Percentiles rank a stretch among this genome's conserved stretches.
Evolutionary conservation across 169 alveolate species (phyloP).

Genomic region (Eimeria maxima): DNA sequence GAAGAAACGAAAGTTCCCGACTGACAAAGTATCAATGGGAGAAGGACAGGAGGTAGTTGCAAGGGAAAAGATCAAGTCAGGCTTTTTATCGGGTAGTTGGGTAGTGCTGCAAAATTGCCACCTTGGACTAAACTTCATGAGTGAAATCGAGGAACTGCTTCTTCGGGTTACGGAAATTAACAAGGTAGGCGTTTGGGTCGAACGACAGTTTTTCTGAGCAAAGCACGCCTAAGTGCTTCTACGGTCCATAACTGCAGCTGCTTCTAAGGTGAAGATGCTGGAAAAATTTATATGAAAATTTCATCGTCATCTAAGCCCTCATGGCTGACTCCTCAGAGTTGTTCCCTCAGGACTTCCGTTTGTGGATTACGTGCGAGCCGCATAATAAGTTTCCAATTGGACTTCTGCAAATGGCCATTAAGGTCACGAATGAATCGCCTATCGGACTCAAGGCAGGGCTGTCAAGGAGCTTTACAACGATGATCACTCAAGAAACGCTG

Average conservation of each 20-base stretch:
- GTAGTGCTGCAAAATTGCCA: constrained; percentile 97
- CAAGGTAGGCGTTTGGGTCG: constrained; percentile 88
- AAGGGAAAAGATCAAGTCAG: constrained; percentile 92
- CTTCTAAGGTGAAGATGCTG: neutral
- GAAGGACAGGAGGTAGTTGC: constrained; percentile 98
- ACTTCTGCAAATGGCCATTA: constrained; percentile 96
- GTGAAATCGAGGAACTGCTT: constrained; percentile 93
- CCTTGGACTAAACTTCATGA: constrained; percentile 95
- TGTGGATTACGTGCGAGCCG: constrained; percentile 96
- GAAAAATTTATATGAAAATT: neutral
- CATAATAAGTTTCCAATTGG: constrained; percentile 97
- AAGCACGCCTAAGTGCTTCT: neutral
- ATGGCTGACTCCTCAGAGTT: constrained; percentile 79
- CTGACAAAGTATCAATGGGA: constrained; percentile 97
- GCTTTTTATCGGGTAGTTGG: constrained; percentile 97
- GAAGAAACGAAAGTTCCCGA: constrained; percentile 95
- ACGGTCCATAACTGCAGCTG: neutral
- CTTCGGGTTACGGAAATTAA: constrained; percentile 91
- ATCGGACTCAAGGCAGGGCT: constrained; percentile 98
- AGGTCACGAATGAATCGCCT: constrained; percentile 97
- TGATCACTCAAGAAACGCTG: constrained; percentile 94
- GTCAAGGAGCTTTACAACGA: constrained; percentile 95
- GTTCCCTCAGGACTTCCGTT: constrained; percentile 89
- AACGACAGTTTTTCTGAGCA: neutral
- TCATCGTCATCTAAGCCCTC: neutral